Evolutionary conservation across 768 basidiomycete genomes (phyloP), one percentile per base, ranked within the genome.

Genomic region (Kwoniella sp.): DNA sequence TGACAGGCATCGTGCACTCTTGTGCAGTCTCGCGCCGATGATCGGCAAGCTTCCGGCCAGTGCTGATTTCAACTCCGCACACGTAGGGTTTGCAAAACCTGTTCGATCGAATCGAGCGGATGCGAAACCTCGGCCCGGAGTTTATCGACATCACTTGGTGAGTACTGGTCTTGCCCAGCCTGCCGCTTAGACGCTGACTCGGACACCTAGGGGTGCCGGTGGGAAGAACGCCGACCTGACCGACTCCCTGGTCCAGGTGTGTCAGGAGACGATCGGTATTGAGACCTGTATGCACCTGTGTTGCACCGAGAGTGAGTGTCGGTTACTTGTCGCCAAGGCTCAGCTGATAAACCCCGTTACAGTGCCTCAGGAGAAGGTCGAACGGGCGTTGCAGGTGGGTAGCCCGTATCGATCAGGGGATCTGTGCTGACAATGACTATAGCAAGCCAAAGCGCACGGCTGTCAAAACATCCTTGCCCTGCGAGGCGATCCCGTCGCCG

Each of bases 201-300:
- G 33, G 10, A n/a, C 23, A 7, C 5, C 7, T 28, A 95, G 91
- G 91, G 93, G 93, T 77, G 92, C 92, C 47, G 92, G 92, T 49
- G 92, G 92, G 47, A 82, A 91, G 56, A 93, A 91, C 29, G 93
- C 91, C 36, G 92, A 95, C 67, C 76, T 96, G 51, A 93, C 92
- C 10, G 84, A 88, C 4, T 88, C 91, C 65, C 83, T 96, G 78
- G 89, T 95, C 56, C 90, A 90, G 76, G 89, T 87, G 34, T 93
- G 91, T 71, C 91, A 96, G 76, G 80, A 87, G 40, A 76, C 88
- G 32, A 88, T 98, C 74, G 95, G 92, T 0, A 80, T 98, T 20
- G 91, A 98, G 76, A 93, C 91, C 25, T 96, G 91, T 77, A 90
- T 99, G 89, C 95, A 99, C 76, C 76, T 99, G 62, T 98, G 93